Percentiles rank a stretch among this genome's conserved stretches.
phyloP scores from a whole-genome alignment of 768 basidiomycete species.

The Favolaschia claudopus region DNA sequence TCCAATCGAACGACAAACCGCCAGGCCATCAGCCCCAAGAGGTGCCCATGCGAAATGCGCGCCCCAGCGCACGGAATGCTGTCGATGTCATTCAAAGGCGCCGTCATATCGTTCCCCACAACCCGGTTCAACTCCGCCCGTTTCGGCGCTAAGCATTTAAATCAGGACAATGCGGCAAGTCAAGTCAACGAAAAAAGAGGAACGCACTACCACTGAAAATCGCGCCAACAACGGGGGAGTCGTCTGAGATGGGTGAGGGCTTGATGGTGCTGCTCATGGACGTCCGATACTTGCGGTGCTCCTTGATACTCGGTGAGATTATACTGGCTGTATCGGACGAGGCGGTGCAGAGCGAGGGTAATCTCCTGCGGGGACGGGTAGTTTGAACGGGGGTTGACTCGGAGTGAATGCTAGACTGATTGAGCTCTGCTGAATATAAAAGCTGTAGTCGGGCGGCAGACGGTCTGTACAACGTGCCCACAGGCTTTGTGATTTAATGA shows the following conservation, averaged over 20 bases:
- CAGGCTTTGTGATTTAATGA: slow-evolving; percentile 14
- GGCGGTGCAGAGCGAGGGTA: neutral
- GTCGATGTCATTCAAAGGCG: slow-evolving; percentile 30
- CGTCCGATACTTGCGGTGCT: neutral
- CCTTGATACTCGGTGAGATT: slow-evolving; percentile 15
- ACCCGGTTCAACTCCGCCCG: slow-evolving; percentile 31
- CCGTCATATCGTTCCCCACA: slow-evolving; percentile 29
- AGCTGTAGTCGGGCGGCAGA: slow-evolving; percentile 16
- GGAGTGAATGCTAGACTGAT: neutral
- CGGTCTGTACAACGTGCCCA: slow-evolving; percentile 25
- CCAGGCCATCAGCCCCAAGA: slow-evolving; percentile 36
- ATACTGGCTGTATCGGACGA: slow-evolving; percentile 16
- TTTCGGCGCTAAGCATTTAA: slow-evolving; percentile 9
- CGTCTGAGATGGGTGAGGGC: slow-evolving; percentile 4
- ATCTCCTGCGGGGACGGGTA: neutral
- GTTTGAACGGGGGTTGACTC: neutral
- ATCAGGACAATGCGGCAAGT: too few relatives aligned
- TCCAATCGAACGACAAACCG: slow-evolving; percentile 30
- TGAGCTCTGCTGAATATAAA: slow-evolving; percentile 1
- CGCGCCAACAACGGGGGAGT: neutral
- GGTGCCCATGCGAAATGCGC: slow-evolving; percentile 30
- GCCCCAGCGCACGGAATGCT: slow-evolving; percentile 35
- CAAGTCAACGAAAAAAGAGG: neutral
- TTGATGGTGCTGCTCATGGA: slow-evolving; percentile 8
- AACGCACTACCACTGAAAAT: neutral